These are phyloP conservation scores for Acer yangbiense DNA, from an alignment of 345 rosid species.

Conservation along the genomic window DNA sequence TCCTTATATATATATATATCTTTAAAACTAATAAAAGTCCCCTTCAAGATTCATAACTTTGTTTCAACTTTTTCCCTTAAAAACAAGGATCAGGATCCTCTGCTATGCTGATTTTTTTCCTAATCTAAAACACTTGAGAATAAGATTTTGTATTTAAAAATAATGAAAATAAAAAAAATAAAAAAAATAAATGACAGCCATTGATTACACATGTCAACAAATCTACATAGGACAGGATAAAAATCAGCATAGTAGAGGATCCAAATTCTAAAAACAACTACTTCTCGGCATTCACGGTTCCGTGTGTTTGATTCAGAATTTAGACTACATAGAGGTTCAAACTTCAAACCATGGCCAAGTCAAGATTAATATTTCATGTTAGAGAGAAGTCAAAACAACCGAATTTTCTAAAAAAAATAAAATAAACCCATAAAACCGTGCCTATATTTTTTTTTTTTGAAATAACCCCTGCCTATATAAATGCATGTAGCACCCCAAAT, in stretches of 20 bases:
- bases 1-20: no score
- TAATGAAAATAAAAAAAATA: no score
- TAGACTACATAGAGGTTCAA: background rate
- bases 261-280: background rate
- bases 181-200: no score
- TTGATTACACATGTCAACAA: no score
- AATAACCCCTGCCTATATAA: constrained; percentile 2
- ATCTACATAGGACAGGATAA: no score
- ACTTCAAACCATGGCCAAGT: constrained; percentile 1
- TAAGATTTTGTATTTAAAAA: no score
- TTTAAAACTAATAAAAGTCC: background rate
- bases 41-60: background rate
- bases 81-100: no score
- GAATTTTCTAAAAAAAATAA: background rate
- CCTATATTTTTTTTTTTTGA: background rate
- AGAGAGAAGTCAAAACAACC: background rate
- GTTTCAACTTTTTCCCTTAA: background rate
- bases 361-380: background rate
- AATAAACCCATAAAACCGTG: background rate
- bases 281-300: background rate
- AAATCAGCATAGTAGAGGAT: no score
- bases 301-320: constrained; percentile 4
- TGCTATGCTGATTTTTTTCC: no score
- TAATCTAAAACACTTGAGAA: no score
- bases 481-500: background rate